Percentiles rank a stretch among this genome's conserved stretches.
Conservation (phyloP, 768 basidiomycete genomes). For the Trichaptum fuscoviolaceum region DNA sequence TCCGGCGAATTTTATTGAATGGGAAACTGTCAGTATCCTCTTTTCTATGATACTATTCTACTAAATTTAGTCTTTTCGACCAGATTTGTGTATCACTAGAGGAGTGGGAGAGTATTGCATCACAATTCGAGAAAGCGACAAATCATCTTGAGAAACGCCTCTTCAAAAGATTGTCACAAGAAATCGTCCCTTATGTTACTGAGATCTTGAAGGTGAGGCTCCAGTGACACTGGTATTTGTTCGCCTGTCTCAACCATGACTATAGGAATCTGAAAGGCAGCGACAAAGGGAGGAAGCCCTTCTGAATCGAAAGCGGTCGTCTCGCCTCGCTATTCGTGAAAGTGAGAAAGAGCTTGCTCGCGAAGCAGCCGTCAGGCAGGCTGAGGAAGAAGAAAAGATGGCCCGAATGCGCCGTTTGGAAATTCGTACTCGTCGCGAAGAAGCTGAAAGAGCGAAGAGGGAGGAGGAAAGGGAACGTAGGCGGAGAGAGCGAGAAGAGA, state of each 20-base stretch:
- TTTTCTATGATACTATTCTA: background rate
- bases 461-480: conserved; percentile 45
- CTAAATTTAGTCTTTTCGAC: background rate
- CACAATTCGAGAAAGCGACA: conserved; percentile 68
- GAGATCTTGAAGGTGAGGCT: conserved; percentile 56
- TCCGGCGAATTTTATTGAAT: conserved; percentile 65
- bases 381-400: conserved; percentile 64
- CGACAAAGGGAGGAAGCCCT: conserved; percentile 67
- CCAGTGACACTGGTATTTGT: background rate
- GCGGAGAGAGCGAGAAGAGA: conserved; percentile 48
- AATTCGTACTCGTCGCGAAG: conserved; percentile 32
- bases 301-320: conserved; percentile 84
- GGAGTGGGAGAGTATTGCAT: conserved; percentile 81
- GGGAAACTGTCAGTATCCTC: conserved; percentile 72
- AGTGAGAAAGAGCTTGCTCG: conserved; percentile 71
- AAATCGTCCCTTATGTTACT: conserved; percentile 67
- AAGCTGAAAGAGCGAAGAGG: conserved; percentile 30
- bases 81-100: conserved; percentile 79
- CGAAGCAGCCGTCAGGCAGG: conserved; percentile 49
- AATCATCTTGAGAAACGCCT: conserved; percentile 80
- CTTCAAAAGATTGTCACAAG: conserved; percentile 57
- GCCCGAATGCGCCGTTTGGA: conserved; percentile 52
- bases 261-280: conserved; percentile 58
- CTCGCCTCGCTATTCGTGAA: conserved; percentile 80
- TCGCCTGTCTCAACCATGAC: conserved; percentile 6